Evolutionary conservation across 2,329 filamentous ascomycete species (phyloP), one percentile per base, ranked within the genome.

Genomic region (Ophioceras dolichostomum): DNA sequence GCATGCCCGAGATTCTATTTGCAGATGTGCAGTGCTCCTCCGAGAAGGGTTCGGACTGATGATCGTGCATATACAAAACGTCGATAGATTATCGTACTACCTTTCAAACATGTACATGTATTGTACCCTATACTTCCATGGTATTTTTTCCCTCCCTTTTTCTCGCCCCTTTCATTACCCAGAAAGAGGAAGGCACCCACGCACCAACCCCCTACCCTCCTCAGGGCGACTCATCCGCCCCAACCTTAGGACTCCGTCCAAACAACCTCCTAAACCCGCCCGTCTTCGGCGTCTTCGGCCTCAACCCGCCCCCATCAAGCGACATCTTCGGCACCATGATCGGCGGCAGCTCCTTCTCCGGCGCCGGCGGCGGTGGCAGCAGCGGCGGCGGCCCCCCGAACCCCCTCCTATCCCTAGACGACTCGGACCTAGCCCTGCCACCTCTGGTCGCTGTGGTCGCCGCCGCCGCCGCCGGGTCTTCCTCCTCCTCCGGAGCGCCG

Each of bases 211-310:
- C 12, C 6, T n/a, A 5, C 22, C 12, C 21, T 8, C 14, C 4
- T 34, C 21, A 34, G 10, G 33, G 33, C 19, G 33, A 14, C 3
- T 34, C 35, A 4, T 29, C 35, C 12, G 35, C 12, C 3, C 35
- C 27, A 8, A 18, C 26, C 7, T 31, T 31, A 16, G 16, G 29
- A 10, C 27, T 21, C 29, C 45, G 41, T 5, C 43, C 39, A 36
- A 48, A 47, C 5, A 48, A 34, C 12, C 46, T 39, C 30, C 46
- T 39, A 18, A 48, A 36, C 2, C 41, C 39, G 22, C 44, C 36
- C 10, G 30, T 19, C 6, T 34, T 39, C 3, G 44, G 35, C n/a
- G 42, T 42, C 32, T 44, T 46, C n/a, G 43, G 36, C 28, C 38
- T 40, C 29, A 24, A 20, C 13, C 13, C 21, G 14, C 4, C n/a